These are phyloP conservation scores for Russula griseocarnosa DNA, from an alignment of 768 basidiomycete genomes.

Conservation along the genomic window DNA sequence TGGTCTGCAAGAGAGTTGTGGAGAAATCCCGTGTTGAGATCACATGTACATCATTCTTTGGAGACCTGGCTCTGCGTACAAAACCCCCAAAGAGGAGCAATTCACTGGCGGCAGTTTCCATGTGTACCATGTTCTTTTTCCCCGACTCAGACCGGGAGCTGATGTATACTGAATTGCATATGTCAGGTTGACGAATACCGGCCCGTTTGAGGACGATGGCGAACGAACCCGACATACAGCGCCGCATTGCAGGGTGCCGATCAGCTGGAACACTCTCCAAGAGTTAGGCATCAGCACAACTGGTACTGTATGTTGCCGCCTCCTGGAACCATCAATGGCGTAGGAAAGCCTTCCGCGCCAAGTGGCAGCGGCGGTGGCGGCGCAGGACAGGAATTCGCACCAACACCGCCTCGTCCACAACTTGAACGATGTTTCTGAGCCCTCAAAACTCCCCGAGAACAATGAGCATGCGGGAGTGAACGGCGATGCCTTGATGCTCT, in stretches of 20 bases:
- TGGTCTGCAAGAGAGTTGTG: constrained; percentile 78
- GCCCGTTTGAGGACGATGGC: constrained; percentile 19
- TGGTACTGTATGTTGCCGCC: constrained; percentile 44
- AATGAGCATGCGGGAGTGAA: background rate
- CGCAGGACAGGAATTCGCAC: background rate
- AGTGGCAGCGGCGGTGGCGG: background rate
- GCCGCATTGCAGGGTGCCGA: constrained; percentile 23
- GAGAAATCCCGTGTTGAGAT: constrained; percentile 76
- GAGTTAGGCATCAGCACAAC: constrained; percentile 33
- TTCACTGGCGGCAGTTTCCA: constrained; percentile 78
- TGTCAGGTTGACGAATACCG: constrained; percentile 6
- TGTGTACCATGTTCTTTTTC: constrained; percentile 47
- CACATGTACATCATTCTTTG: constrained; percentile 88
- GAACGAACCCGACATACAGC: constrained; percentile 1
- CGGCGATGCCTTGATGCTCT: constrained; percentile 23
- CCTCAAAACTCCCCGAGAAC: constrained; percentile 11
- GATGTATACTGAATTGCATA: background rate
- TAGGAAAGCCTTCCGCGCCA: constrained; percentile 34
- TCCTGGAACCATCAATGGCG: constrained; percentile 38
- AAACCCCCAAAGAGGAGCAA: constrained; percentile 96
- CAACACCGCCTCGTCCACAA: background rate
- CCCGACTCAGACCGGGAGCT: background rate
- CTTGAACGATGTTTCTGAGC: constrained; percentile 17
- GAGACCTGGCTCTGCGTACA: constrained; percentile 63
- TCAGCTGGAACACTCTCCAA: constrained; percentile 18